phyloP scores from a whole-genome alignment of 2,329 filamentous ascomycete genomes.

The Neofusicoccum cordaticola region DNA sequence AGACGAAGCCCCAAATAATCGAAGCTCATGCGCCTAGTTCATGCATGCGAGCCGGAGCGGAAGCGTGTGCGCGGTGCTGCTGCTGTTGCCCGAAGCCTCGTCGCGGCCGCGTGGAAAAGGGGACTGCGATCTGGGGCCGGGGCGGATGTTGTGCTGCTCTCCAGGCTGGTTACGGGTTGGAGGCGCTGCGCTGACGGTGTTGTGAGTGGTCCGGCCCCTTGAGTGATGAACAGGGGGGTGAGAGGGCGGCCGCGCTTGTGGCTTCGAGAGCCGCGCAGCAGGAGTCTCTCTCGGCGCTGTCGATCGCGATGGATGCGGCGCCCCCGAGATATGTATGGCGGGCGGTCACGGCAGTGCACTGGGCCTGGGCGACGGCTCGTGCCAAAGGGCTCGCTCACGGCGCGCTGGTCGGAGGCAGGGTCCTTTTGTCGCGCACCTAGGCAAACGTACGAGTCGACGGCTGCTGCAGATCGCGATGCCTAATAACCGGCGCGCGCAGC shows the following conservation, averaged over 20 bases:
- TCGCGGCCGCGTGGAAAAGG: constrained; percentile 11
- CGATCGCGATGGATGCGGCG: constrained; percentile 7
- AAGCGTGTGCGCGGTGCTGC: constrained; percentile 13
- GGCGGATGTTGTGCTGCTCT: constrained; percentile 14
- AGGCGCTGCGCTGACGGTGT: constrained; percentile 7
- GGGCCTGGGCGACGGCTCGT: no score
- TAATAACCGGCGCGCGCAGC: neutral
- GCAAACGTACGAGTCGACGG: neutral
- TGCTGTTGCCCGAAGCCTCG: constrained; percentile 3
- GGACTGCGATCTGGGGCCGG: constrained; percentile 8
- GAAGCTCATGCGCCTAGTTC: constrained; percentile 18
- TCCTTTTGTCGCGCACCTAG: constrained; percentile 6
- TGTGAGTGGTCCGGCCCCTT: constrained; percentile 13
- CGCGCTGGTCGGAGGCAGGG: constrained; percentile 12
- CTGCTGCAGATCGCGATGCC: constrained; percentile 1
- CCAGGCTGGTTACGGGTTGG: constrained; percentile 12
- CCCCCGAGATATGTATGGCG: neutral
- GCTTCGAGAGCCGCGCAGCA: constrained; percentile 13
- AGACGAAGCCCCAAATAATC: constrained; percentile 14
- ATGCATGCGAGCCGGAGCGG: constrained; percentile 18
- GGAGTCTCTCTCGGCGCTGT: constrained; percentile 7
- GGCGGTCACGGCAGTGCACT: neutral
- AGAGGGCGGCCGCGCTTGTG: constrained; percentile 10
- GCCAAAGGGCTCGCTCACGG: neutral
- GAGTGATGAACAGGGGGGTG: constrained; percentile 9